phyloP scores from a whole-genome alignment of 1,139 yeast genomes.

The Suhomyces maxii region DNA sequence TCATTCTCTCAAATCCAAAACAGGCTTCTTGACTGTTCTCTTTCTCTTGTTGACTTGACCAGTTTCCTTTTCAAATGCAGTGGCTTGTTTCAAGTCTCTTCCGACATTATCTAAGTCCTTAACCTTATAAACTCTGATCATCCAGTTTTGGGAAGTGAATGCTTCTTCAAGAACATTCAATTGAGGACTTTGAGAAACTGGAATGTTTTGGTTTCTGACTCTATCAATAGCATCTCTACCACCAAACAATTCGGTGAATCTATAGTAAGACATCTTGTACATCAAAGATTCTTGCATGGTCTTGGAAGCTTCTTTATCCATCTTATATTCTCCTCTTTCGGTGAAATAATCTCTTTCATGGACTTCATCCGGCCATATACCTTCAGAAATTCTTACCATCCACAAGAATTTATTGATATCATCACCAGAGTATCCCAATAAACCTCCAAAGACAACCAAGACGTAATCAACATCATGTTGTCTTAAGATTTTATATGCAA shows the following conservation, averaged over 20 bases:
- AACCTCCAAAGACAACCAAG: constrained; percentile 90
- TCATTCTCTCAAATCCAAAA: constrained; percentile 47
- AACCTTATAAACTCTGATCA: constrained; percentile 91
- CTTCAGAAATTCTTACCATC: constrained; percentile 99
- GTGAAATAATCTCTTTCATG: constrained; percentile 84
- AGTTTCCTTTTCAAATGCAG: constrained; percentile 43
- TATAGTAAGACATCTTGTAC: constrained; percentile 94
- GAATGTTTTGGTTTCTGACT: constrained; percentile 81
- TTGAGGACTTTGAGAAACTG: constrained; percentile 55
- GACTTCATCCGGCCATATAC: constrained; percentile 98
- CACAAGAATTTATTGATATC: constrained; percentile 95
- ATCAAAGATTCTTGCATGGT: constrained; percentile 87
- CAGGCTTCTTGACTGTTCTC: constrained; percentile 54
- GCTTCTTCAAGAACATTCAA: constrained; percentile 88
- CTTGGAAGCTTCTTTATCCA: constrained; percentile 77
- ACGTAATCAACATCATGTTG: constrained; percentile 96
- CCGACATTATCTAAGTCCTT: constrained; percentile 89
- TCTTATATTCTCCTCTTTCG: constrained; percentile 80
- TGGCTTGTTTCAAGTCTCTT: constrained; percentile 59
- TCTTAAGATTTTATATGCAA: constrained; percentile 81
- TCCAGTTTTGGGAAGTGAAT: constrained; percentile 94
- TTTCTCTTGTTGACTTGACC: constrained; percentile 33
- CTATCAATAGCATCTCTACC: constrained; percentile 78
- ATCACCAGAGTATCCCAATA: constrained; percentile 93
- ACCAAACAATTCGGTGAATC: constrained; percentile 72